A percentile compares a stretch with the other conserved stretches of the same genome.
These are phyloP conservation scores for Serendipita sp. DNA, from an alignment of 1,284 basidiomycete genomes.

Conservation along the genomic window DNA sequence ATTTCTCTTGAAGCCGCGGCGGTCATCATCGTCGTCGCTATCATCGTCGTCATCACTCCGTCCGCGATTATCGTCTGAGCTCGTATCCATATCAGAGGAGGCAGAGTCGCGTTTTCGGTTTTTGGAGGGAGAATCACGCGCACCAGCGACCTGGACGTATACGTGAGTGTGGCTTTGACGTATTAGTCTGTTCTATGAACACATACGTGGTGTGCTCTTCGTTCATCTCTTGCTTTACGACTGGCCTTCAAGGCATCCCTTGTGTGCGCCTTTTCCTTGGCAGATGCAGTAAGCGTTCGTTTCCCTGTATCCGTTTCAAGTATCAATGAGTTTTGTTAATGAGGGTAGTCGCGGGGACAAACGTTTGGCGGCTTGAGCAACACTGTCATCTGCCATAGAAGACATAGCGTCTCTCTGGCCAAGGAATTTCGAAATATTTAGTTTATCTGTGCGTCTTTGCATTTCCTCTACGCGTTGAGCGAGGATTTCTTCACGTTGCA, in stretches of 20 bases:
- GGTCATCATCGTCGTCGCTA: conserved; percentile 49
- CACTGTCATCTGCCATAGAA: conserved; percentile 34
- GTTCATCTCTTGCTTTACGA: conserved; percentile 67
- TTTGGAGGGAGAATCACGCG: conserved; percentile 35
- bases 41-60: conserved; percentile 25
- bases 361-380: conserved; percentile 64
- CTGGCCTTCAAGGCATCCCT: conserved; percentile 73
- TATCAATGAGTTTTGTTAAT: neutral
- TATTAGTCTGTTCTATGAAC: neutral
- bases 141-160: conserved; percentile 6
- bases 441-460: conserved; percentile 60
- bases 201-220: conserved; percentile 23
- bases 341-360: conserved; percentile 16
- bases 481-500: conserved; percentile 78
- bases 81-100: conserved; percentile 48
- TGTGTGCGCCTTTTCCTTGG: conserved; percentile 69
- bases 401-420: conserved; percentile 40
- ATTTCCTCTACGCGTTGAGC: conserved; percentile 69
- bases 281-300: conserved; percentile 63
- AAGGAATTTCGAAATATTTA: conserved; percentile 63
- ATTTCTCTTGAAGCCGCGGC: conserved; percentile 60
- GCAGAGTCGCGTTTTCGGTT: conserved; percentile 38
- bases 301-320: conserved; percentile 32
- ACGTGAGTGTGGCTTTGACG: neutral
- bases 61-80: conserved; percentile 15